Evolutionary conservation across 2,329 filamentous ascomycete species (phyloP).

Genomic region (Penicillium sp.): DNA sequence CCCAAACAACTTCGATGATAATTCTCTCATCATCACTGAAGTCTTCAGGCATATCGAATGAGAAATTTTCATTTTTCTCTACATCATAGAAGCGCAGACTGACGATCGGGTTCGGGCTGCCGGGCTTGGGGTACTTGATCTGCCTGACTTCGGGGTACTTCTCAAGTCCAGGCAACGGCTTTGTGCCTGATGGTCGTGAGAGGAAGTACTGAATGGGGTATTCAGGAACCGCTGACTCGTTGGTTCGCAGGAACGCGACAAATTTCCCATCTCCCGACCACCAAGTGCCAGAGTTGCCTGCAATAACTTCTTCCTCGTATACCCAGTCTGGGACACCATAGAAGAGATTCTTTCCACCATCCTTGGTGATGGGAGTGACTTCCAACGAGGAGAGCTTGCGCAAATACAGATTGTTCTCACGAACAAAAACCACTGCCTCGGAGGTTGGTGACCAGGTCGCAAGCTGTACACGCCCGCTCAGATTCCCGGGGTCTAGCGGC

Average conservation of each 20-base stretch:
- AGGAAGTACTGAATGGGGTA: conserved; percentile 94
- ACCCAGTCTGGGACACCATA: conserved; percentile 98
- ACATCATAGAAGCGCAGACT: conserved; percentile 87
- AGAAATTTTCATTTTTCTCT: conserved; percentile 70
- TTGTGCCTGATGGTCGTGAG: conserved; percentile 72
- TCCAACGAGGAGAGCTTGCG: conserved; percentile 60
- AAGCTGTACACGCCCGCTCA: conserved; percentile 67
- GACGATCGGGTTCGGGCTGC: conserved; percentile 87
- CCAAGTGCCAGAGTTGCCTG: conserved; percentile 80
- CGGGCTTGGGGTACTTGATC: conserved; percentile 97
- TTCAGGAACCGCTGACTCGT: conserved; percentile 86
- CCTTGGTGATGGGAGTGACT: conserved; percentile 71
- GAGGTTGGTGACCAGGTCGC: conserved; percentile 86
- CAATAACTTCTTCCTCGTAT: conserved; percentile 82
- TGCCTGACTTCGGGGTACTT: conserved; percentile 83
- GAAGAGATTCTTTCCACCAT: conserved; percentile 84
- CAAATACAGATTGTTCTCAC: conserved; percentile 85
- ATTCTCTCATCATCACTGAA: conserved; percentile 79
- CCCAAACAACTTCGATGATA: conserved; percentile 92
- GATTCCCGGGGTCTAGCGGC: conserved; percentile 68
- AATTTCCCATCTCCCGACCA: conserved; percentile 89
- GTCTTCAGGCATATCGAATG: conserved; percentile 69
- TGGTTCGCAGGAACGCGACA: conserved; percentile 86
- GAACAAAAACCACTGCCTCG: conserved; percentile 82
- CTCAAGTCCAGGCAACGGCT: conserved; percentile 68